Percentiles rank a stretch among this genome's conserved stretches.
phyloP scores from a whole-genome alignment of 352 stramenopile genomes.

The Globisporangium emineosum region DNA sequence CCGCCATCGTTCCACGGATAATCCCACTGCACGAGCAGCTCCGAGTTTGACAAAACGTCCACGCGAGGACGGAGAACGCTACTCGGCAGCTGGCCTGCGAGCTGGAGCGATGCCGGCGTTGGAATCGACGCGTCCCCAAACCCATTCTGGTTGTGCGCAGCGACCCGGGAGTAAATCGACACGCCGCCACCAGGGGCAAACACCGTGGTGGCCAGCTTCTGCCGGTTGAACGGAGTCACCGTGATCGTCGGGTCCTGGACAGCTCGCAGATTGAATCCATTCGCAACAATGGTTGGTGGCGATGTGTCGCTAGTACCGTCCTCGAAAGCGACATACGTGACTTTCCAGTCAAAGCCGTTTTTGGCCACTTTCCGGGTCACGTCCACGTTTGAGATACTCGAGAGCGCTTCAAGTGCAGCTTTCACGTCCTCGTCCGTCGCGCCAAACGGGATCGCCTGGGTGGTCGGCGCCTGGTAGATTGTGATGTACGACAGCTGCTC shows the following conservation, averaged over 20 bases:
- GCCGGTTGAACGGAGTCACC: constrained; percentile 51
- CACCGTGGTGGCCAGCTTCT: constrained; percentile 30
- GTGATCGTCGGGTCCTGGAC: constrained; percentile 37
- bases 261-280: constrained; percentile 48
- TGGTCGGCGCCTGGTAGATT: constrained; percentile 91
- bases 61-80: constrained; percentile 32
- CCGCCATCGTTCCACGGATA: constrained; percentile 64
- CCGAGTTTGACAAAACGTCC: constrained; percentile 51
- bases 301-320: background rate
- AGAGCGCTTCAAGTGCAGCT: constrained; percentile 89
- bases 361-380: constrained; percentile 80
- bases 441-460: constrained; percentile 87
- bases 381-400: constrained; percentile 85
- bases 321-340: constrained; percentile 91
- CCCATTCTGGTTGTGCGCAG: constrained; percentile 54
- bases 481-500: constrained; percentile 63
- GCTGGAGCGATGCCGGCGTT: constrained; percentile 44
- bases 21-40: constrained; percentile 79
- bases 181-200: constrained; percentile 28
- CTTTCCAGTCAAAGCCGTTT: constrained; percentile 88
- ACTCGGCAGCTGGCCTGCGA: constrained; percentile 46
- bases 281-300: constrained; percentile 25
- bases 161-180: constrained; percentile 59
- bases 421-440: constrained; percentile 90
- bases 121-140: constrained; percentile 40